Evolutionary conservation across 495 filamentous ascomycete species (phyloP).

Genomic region (Podospora comata): DNA sequence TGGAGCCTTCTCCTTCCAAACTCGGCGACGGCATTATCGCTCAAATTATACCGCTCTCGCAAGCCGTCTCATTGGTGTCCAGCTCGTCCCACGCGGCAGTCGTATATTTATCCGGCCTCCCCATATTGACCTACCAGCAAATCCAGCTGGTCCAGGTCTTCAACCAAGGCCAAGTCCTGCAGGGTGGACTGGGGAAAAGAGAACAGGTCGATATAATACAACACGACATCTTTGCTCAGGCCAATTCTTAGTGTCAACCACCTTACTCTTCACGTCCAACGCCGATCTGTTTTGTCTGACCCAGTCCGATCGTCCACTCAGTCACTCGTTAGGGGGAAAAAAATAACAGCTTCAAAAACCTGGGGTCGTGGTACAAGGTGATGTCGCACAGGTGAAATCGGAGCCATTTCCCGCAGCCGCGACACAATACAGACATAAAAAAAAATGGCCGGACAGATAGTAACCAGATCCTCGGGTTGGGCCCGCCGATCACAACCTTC

Average conservation of each 20-base stretch:
- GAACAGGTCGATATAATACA: conserved; percentile 10
- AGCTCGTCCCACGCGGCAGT: conserved; percentile 24
- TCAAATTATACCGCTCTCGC: conserved; percentile 25
- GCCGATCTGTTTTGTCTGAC: conserved; percentile 30
- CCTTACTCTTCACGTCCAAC: conserved; percentile 9
- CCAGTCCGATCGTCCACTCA: conserved; percentile 25
- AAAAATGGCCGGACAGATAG: neutral
- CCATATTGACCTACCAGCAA: conserved; percentile 31
- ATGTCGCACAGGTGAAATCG: conserved; percentile 27
- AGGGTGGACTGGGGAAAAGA: neutral
- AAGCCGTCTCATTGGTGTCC: conserved; percentile 32
- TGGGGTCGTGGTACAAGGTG: conserved; percentile 24
- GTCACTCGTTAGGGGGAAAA: conserved; percentile 24
- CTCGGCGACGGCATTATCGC: conserved; percentile 32
- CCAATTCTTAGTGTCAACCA: conserved; percentile 1
- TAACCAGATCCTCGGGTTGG: neutral
- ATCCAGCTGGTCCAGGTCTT: neutral
- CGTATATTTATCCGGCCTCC: conserved; percentile 36
- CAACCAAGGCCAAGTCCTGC: conserved; percentile 3
- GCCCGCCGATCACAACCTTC: conserved; percentile 18
- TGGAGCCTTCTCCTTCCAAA: conserved; percentile 11
- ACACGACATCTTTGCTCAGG: conserved; percentile 1
- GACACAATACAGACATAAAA: conserved; percentile 21
- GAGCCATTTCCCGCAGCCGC: conserved; percentile 22
- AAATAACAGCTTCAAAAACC: neutral